Evolutionary conservation across 306 rosid species (phyloP).

Genomic region (Cucurbita moschata): DNA sequence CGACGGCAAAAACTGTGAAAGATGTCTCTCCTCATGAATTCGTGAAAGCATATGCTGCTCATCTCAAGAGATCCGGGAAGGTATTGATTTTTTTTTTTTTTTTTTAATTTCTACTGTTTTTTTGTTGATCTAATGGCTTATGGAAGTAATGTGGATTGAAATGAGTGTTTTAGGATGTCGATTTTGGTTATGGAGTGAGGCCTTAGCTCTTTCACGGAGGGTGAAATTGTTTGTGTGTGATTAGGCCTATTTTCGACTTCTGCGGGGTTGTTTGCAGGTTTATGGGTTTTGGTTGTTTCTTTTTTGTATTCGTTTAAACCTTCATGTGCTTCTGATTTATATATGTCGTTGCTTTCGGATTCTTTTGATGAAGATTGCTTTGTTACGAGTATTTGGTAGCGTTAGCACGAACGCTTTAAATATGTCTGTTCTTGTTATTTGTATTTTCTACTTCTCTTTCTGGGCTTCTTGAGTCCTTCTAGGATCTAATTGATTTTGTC

Average conservation of each 20-base stretch:
- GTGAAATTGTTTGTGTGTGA: not conserved
- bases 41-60: slow-evolving; percentile 39
- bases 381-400: not conserved
- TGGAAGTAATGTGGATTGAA: not conserved
- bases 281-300: not conserved
- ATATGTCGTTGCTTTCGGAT: not conserved
- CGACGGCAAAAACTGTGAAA: slow-evolving; percentile 35
- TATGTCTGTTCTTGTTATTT: too few species aligned
- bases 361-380: not conserved
- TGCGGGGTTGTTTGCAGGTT: not conserved
- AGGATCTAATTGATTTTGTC: too few species aligned
- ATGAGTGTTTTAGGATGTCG: not conserved
- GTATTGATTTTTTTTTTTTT: not conserved
- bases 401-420: too few species aligned
- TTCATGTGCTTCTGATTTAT: not conserved
- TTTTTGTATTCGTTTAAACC: not conserved
- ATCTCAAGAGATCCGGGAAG: slow-evolving; percentile 44
- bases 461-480: too few species aligned
- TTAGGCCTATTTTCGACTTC: not conserved
- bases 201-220: too few species aligned
- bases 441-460: too few species aligned
- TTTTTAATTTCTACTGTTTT: not conserved
- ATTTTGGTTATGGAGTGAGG: not conserved
- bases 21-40: slow-evolving; percentile 47
- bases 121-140: not conserved